Evolutionary conservation across 2,329 filamentous ascomycete genomes (phyloP).

Genomic region (Daldinia sp.): DNA sequence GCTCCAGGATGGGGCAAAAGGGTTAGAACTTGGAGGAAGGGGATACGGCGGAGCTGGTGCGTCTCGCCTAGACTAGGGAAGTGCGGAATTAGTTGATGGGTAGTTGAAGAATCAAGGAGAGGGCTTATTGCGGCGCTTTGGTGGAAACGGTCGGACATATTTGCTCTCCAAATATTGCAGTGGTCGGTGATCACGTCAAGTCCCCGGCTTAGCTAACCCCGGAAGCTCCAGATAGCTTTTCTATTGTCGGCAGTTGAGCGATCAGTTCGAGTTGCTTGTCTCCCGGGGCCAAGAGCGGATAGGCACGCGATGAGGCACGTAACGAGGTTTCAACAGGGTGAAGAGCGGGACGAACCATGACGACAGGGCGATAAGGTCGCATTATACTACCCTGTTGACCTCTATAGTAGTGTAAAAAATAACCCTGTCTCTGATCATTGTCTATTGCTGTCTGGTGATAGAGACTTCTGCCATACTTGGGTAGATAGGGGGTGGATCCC

Average conservation of each 20-base stretch:
- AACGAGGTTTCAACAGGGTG: slow-evolving; percentile 6
- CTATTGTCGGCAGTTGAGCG: slow-evolving; percentile 36
- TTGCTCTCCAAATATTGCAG: neutral
- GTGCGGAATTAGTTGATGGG: neutral
- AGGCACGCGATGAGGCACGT: slow-evolving; percentile 4
- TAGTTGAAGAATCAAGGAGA: slow-evolving; percentile 16
- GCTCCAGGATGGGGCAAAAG: neutral
- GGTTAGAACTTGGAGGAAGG: neutral
- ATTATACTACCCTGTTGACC: slow-evolving; percentile 19
- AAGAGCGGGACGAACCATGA: slow-evolving; percentile 32
- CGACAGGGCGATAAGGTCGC: slow-evolving; percentile 32
- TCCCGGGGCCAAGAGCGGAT: slow-evolving; percentile 24
- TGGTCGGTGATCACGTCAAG: slow-evolving; percentile 6
- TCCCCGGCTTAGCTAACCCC: slow-evolving; percentile 7
- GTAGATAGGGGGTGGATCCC: slow-evolving; percentile 18
- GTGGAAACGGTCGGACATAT: neutral
- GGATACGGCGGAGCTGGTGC: slow-evolving; percentile 19
- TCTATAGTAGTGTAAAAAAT: slow-evolving; percentile 14
- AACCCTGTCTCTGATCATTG: slow-evolving; percentile 32
- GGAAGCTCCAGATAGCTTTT: slow-evolving; percentile 7
- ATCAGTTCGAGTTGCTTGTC: slow-evolving; percentile 29
- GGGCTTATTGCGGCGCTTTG: slow-evolving; percentile 8
- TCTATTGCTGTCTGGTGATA: slow-evolving; percentile 32
- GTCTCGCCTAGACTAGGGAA: neutral
- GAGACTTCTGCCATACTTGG: slow-evolving; percentile 14